Evolutionary conservation across 78 protist species (phyloP).

Genomic region (Polysphondylium violaceum): DNA sequence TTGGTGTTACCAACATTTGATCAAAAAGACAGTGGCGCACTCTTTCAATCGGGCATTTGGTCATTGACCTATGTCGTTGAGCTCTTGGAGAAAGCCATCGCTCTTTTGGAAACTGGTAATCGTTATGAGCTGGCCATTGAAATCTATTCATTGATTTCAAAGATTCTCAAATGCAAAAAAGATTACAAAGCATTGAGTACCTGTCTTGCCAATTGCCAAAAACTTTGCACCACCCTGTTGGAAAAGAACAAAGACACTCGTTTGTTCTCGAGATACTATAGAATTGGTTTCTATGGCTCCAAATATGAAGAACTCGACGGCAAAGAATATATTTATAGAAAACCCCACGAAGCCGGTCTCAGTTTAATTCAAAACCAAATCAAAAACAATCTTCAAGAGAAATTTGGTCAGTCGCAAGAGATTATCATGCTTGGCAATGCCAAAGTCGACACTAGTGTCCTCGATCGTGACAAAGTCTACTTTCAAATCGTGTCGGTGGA

Average conservation of each 20-base stretch:
- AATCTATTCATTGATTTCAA: constrained; percentile 56
- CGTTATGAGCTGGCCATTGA: constrained; percentile 78
- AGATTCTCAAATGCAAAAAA: constrained; percentile 39
- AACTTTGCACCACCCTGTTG: constrained; percentile 19
- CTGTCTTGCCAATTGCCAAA: constrained; percentile 12
- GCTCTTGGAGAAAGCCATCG: constrained; percentile 34
- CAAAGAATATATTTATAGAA: constrained; percentile 77
- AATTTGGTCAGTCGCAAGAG: constrained; percentile 17
- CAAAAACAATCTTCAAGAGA: constrained; percentile 37
- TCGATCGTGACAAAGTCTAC: constrained; percentile 53
- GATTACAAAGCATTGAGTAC: constrained; percentile 34
- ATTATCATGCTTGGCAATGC: constrained; percentile 33
- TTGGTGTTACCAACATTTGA: constrained; percentile 33
- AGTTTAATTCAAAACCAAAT: constrained; percentile 52
- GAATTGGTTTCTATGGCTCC: constrained; percentile 71
- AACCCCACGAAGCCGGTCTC: constrained; percentile 39
- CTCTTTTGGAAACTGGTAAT: constrained; percentile 12
- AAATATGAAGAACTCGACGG: constrained; percentile 65
- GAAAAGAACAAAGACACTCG: constrained; percentile 64
- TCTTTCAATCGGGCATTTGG: constrained; percentile 55
- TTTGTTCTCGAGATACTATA: constrained; percentile 71
- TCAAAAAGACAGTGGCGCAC: constrained; percentile 48
- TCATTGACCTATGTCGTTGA: constrained; percentile 38
- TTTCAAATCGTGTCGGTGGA: constrained; percentile 72
- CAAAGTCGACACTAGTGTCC: constrained; percentile 17